Evolutionary conservation across 2,329 filamentous ascomycete species (phyloP).

Genomic region (Colletotrichum caudatum): DNA sequence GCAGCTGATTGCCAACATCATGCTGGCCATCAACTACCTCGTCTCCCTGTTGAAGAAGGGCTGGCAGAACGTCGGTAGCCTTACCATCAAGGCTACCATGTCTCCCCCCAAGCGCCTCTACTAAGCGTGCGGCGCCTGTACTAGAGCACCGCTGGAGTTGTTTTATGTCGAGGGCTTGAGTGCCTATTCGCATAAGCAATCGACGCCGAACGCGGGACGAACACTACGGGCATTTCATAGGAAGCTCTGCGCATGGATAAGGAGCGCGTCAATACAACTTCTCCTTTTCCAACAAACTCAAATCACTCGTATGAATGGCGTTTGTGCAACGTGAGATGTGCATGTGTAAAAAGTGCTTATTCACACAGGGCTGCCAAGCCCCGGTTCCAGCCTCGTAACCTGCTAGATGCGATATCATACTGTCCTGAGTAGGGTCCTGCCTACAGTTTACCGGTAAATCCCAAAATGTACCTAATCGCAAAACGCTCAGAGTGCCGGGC

Average conservation of each 20-base stretch:
- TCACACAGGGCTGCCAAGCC: too few species aligned
- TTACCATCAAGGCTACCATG: constrained; percentile 99
- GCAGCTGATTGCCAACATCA: constrained; percentile 97
- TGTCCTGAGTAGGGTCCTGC: background rate
- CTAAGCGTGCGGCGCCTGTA: constrained; percentile 65
- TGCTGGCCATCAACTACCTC: constrained; percentile 99
- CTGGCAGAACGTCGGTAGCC: constrained; percentile 99
- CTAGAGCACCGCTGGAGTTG: constrained; percentile 21
- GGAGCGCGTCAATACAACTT: constrained; percentile 34
- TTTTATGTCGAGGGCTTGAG: constrained; percentile 25
- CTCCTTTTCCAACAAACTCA: constrained; percentile 21
- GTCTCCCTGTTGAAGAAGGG: constrained; percentile 99
- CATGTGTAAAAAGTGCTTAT: too few species aligned
- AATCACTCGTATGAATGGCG: background rate
- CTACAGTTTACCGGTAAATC: background rate
- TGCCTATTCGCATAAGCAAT: constrained; percentile 17
- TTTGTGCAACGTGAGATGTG: background rate
- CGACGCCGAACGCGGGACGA: background rate
- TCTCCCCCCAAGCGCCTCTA: constrained; percentile 98
- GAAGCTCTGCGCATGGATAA: constrained; percentile 39
- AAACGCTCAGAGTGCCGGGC: background rate
- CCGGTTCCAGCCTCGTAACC: too few species aligned
- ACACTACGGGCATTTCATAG: constrained; percentile 32
- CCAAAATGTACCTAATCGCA: background rate
- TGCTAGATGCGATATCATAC: background rate